Conservation (phyloP, 352 stramenopile genomes). For the Blastocystis hominis region DNA sequence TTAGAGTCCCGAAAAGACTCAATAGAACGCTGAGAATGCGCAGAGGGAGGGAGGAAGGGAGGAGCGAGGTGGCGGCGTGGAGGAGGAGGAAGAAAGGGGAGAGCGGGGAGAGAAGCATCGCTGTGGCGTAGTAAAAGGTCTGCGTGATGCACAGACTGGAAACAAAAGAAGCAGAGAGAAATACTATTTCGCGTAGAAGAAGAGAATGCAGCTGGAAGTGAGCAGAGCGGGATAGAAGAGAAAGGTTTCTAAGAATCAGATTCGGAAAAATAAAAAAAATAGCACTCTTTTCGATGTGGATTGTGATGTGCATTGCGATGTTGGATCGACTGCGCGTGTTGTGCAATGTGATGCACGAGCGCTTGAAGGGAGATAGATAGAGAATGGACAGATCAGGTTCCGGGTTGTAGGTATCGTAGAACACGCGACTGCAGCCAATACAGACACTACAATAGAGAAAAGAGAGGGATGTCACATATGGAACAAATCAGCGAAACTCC, state of each 20-base stretch:
- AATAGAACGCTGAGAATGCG: background rate
- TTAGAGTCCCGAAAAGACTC: background rate
- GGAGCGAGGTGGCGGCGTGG: background rate
- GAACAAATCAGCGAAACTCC: background rate
- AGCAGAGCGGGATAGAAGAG: slow-evolving; percentile 2
- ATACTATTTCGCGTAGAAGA: slow-evolving; percentile 21
- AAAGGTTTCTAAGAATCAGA: background rate
- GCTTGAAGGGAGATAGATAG: slow-evolving; percentile 10
- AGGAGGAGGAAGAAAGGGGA: background rate
- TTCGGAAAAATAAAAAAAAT: background rate
- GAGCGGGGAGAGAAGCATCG: background rate
- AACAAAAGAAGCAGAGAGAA: background rate
- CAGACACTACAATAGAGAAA: background rate
- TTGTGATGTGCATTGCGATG: background rate
- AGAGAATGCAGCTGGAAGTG: background rate
- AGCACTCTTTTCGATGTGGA: background rate
- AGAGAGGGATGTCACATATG: background rate
- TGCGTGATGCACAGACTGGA: background rate
- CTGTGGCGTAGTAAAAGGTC: background rate
- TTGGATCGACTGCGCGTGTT: background rate
- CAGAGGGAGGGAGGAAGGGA: background rate
- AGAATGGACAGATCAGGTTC: background rate
- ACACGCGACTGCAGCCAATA: background rate
- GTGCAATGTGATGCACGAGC: background rate
- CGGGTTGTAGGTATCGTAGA: background rate